Base-by-base conservation (phyloP, 1,284 basidiomycete species). In the Ustilago trichophora region DNA sequence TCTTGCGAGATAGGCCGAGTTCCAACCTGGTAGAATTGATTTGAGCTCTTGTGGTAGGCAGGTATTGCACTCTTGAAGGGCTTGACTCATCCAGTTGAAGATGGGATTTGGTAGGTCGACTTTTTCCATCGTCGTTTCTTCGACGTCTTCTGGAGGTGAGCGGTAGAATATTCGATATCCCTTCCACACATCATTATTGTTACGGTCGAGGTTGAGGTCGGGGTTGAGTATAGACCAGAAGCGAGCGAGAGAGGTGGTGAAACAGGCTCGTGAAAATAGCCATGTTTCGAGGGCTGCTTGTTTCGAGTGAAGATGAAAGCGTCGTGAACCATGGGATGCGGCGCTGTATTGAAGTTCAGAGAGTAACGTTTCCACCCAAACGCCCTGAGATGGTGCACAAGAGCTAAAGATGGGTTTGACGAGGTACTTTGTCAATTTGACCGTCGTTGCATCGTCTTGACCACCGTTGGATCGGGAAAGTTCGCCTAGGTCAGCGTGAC, bases 251-350 rank as follows among this genome's bases (percentile, higher is more conserved):
- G 60, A 52, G 2, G 54, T 41, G 26, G 49, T 57, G 36, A 57
- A 64, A 11, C 43, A 32, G 2, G 54, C 53, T 15, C 54, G 44
- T 5, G 60, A 57, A 35, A 64, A 64, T 15, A 57, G 27, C 60
- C 60, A 64, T 6, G 33, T 16, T 32, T 64, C 54, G 0, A 64
- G 11, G 27, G 13, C 18, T 6, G 48, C 10, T 53, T 48, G 56
- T 3, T 31, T 42, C 6, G 51, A 26, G 8, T 18, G 29, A 11
- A 64, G 16, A 9, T 48, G 40, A 16, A 64, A 64, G 1, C 60
- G 49, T 19, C 54, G 49, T 4, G 60, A 22, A 6, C 60, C 60
- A 27, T 64, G 60, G 0, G 54, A 64, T n/a, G 60, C 45, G 4
- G 54, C 60, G 0, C 40, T 6, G 33, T 57, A 45, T 19, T 57